These are phyloP conservation scores for Trichocomaceae sp. DNA, from an alignment of 2,329 filamentous ascomycete genomes.

Conservation along the genomic window DNA sequence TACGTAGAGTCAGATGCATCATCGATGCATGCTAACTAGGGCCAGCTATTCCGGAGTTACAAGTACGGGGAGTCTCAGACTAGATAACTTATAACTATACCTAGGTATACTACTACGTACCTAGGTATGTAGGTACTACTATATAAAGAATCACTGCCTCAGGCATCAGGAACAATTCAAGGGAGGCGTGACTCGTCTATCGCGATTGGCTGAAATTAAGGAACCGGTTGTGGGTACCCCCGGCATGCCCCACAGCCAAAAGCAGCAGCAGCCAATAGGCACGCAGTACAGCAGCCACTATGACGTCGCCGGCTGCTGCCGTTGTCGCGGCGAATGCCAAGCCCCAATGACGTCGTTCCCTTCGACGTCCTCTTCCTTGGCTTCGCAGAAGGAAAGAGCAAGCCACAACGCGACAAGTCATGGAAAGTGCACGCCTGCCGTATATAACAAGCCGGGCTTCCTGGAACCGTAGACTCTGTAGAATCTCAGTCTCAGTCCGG, in stretches of 20 bases:
- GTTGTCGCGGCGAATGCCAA: conserved; percentile 3
- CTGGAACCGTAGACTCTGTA: neutral
- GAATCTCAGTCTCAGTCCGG: neutral
- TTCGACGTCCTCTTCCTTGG: neutral
- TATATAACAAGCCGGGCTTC: neutral
- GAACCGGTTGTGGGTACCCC: neutral
- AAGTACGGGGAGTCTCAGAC: no score
- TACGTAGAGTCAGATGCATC: no score
- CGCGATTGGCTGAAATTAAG: neutral
- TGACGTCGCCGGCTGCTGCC: conserved; percentile 3
- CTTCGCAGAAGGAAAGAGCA: conserved; percentile 5
- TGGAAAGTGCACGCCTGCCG: conserved; percentile 8
- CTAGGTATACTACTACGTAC: no score
- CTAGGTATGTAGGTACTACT: no score
- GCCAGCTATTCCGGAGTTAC: no score
- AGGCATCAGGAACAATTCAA: neutral
- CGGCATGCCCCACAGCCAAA: neutral
- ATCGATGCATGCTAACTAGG: no score
- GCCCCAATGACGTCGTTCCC: conserved; percentile 12
- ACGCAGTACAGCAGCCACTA: neutral
- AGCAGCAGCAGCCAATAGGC: neutral
- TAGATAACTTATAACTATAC: no score
- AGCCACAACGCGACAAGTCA: neutral
- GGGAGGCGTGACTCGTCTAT: neutral
- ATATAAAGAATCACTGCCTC: neutral